Evolutionary conservation across 164 flowering plant species (phyloP), one percentile per base, ranked within the genome.

Genomic region (Vitis labrusca): DNA sequence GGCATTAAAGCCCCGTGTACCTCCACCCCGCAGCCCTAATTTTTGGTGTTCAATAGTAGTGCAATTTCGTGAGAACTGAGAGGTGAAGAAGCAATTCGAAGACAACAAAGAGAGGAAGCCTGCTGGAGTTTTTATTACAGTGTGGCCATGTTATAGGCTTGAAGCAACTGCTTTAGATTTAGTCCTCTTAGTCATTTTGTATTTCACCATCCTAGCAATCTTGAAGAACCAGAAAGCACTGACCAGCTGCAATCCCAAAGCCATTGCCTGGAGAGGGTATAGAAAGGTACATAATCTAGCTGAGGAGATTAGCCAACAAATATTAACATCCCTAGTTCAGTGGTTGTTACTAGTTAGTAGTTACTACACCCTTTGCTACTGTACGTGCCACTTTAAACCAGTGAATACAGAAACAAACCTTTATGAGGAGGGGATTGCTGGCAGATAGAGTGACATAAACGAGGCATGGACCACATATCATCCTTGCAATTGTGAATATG

Each of bases 171-270:
- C 77, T 58, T 60, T 76, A 16, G 73, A 11, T 10, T 65, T 44
- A 54, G 70, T 70, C 66, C 89, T 84, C 72, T 77, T 88, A 1
- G 27, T 64, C 27, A 91, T 62, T 73, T 92, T 94, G 85, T 84
- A 85, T 58, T 64, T 82, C 48, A 92, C 84, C 98, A 94, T 94
- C 77, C 86, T 84, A 1, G 75, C 87, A 60, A 94, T 92, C 78
- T 92, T 94, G 86, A 81, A 94, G 81, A 94, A 89, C 98, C 98
- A 94, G 79, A 85, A 94, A 7, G 89, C 85, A 73, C 97, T 87
- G 47, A 94, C 95, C 30, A 91, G 78, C 82, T 88, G 95, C 78
- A 94, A 77, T 30, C 93, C 94, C 74, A 84, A 8, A 2, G 86
- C 97, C 97, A 89, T 94, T 27, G 85, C 90, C 98, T 94, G 85